phyloP scores from a whole-genome alignment of 768 basidiomycete species.

The Panaeolus papilionaceus region DNA sequence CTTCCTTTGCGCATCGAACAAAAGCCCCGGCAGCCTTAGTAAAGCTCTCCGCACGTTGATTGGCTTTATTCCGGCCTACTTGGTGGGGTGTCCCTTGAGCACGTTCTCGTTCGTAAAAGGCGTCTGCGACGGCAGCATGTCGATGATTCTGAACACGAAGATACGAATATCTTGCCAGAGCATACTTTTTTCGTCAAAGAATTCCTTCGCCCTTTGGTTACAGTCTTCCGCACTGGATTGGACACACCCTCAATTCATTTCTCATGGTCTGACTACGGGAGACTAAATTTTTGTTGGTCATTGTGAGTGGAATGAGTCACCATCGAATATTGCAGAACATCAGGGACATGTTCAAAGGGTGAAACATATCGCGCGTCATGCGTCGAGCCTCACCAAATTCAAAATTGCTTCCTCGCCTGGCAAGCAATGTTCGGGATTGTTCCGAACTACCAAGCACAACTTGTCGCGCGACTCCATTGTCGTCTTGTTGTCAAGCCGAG shows the following conservation, averaged over 20 bases:
- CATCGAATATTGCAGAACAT: background rate
- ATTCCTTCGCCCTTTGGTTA: constrained; percentile 37
- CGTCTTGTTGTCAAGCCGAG: no score
- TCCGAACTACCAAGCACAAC: no score
- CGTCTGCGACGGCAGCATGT: constrained; percentile 52
- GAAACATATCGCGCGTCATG: no score
- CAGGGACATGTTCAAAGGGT: background rate
- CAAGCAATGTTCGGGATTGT: no score
- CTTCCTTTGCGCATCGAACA: constrained; percentile 41
- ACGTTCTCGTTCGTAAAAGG: constrained; percentile 58
- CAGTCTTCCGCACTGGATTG: constrained; percentile 53
- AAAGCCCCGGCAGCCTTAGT: constrained; percentile 56
- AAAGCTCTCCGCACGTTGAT: constrained; percentile 41
- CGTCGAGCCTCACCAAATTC: no score
- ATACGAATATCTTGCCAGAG: constrained; percentile 49
- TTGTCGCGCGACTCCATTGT: no score
- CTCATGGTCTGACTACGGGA: no score
- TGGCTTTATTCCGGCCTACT: constrained; percentile 26
- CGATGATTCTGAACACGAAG: constrained; percentile 43
- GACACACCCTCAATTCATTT: constrained; percentile 25
- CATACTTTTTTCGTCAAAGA: constrained; percentile 51
- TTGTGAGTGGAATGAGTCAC: constrained; percentile 23
- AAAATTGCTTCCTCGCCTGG: no score
- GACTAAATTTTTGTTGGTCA: no score
- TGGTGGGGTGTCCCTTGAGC: constrained; percentile 44